Evolutionary conservation across 2,329 filamentous ascomycete genomes (phyloP), one percentile per base, ranked within the genome.

Genomic region (Aureobasidium leucospermi): DNA sequence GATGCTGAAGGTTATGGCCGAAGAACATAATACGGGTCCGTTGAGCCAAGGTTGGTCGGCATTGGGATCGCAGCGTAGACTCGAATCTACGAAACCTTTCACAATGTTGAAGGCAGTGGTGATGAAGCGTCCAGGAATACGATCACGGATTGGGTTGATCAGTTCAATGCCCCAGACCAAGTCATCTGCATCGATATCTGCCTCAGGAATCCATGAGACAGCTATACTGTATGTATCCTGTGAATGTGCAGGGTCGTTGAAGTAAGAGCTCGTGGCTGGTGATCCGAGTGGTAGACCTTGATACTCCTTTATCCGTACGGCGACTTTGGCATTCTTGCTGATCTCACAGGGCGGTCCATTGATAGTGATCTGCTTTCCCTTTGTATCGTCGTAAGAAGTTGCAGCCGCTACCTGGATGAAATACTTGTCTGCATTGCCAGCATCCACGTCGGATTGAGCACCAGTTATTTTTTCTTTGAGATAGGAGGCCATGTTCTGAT

Each of bases 111-210:
- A 85, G 0, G 91, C 92, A 1, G 88, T 87, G 70, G 84, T 85
- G 29, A 63, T 56, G 73, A 96, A 96, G 0, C 93, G 90, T 0
- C 89, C 89, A 0, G 93, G 93, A 2, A 97, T 78, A 7, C 85
- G 81, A 38, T 96, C 88, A 29, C 91, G 84, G 63, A 99, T 91
- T 0, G 93, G 90, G 53, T 88, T 61, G 19, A 61, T 41, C 10
- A 84, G 68, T 76, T 96, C 91, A 71, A 97, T 96, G 31, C 93
- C 93, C 69, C 96, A 96, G 58, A 96, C 85, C 2, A 96, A 80
- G 63, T 94, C 84, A 10, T 81, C 72, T 39, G 84, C 89, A 1
- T 79, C 77, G 45, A 96, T 84, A 31, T 73, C 73, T 16, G 74
- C 67, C 66, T 88, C 89, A 7, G 88, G 89, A 0, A 83, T 84